Conservation (phyloP, 73 alveolate species). For the Breviolum minutum region DNA sequence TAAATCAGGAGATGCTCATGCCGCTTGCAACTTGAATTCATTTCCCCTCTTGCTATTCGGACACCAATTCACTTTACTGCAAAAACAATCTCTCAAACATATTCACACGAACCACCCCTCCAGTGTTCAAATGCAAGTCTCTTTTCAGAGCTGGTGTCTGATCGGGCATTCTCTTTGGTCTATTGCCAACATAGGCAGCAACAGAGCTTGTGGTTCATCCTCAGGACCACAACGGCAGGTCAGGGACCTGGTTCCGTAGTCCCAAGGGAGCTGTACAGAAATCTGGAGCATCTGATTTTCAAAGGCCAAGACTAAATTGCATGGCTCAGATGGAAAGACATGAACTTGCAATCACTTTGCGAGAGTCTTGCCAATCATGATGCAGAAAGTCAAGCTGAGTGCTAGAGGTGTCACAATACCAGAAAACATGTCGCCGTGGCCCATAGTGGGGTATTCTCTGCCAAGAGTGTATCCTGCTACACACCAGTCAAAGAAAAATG, state of each 20-base stretch:
- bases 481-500: too few species aligned
- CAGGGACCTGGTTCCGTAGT: slow-evolving; percentile 26
- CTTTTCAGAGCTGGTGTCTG: background rate
- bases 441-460: slow-evolving; percentile 52
- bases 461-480: slow-evolving; percentile 29
- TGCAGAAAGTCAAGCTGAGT: slow-evolving; percentile 22
- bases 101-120: too few species aligned
- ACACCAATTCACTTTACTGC: too few species aligned
- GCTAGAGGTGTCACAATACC: slow-evolving; percentile 31
- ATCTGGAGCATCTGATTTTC: background rate
- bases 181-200: slow-evolving; percentile 36
- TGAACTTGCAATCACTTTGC: background rate
- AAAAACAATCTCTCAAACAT: too few species aligned
- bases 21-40: too few species aligned
- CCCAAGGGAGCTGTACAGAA: slow-evolving; percentile 35
- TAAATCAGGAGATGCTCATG: too few species aligned
- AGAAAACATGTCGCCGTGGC: slow-evolving; percentile 26
- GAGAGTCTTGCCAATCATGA: slow-evolving; percentile 45
- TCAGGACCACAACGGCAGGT: slow-evolving; percentile 23
- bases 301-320: slow-evolving; percentile 14
- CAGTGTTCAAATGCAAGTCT: too few species aligned
- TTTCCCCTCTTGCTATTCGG: too few species aligned
- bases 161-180: slow-evolving; percentile 27
- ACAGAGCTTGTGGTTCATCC: background rate
- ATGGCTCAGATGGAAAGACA: background rate